Percentiles rank a stretch among this genome's conserved stretches.
Evolutionary conservation across 2,329 filamentous ascomycete species (phyloP).

Genomic region (Aspergillus terreus): DNA sequence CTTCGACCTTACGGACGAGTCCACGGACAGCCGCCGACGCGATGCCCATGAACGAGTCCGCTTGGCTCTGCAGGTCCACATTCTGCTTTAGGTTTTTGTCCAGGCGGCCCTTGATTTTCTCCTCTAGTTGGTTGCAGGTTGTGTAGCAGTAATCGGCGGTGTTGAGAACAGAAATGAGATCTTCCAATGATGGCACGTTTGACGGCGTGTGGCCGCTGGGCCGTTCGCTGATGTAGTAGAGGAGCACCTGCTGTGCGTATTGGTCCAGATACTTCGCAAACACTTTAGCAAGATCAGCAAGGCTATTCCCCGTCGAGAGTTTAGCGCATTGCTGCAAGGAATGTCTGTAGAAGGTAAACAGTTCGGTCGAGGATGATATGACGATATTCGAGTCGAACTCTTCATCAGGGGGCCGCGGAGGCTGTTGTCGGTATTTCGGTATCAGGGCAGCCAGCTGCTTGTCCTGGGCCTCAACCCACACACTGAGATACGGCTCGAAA

Average conservation of each 20-base stretch:
- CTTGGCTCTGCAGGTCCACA: conserved; percentile 88
- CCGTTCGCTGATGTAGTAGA: conserved; percentile 65
- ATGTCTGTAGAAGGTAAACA: conserved; percentile 95
- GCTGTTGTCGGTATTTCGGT: conserved; percentile 80
- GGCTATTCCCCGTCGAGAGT: conserved; percentile 80
- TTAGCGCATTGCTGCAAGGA: conserved; percentile 94
- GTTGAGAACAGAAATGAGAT: conserved; percentile 83
- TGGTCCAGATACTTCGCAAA: conserved; percentile 92
- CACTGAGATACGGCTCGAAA: conserved; percentile 92
- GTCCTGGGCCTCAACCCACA: conserved; percentile 97
- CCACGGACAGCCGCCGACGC: conserved; percentile 81
- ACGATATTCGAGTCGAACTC: conserved; percentile 90
- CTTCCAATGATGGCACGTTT: conserved; percentile 57
- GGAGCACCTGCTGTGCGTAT: conserved; percentile 88
- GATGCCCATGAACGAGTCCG: conserved; percentile 92
- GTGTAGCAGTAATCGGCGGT: conserved; percentile 97
- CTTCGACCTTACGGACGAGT: conserved; percentile 78
- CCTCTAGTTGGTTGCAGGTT: conserved; percentile 88
- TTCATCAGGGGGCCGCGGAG: conserved; percentile 76
- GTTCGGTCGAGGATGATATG: conserved; percentile 87
- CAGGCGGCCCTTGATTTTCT: conserved; percentile 88
- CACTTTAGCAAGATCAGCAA: conserved; percentile 79
- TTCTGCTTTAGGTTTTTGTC: conserved; percentile 70
- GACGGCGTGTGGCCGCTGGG: conserved; percentile 53
- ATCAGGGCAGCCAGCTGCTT: conserved; percentile 79